Conservation (phyloP, 2,329 filamentous ascomycete genomes). For the Monosporascus sp. region DNA sequence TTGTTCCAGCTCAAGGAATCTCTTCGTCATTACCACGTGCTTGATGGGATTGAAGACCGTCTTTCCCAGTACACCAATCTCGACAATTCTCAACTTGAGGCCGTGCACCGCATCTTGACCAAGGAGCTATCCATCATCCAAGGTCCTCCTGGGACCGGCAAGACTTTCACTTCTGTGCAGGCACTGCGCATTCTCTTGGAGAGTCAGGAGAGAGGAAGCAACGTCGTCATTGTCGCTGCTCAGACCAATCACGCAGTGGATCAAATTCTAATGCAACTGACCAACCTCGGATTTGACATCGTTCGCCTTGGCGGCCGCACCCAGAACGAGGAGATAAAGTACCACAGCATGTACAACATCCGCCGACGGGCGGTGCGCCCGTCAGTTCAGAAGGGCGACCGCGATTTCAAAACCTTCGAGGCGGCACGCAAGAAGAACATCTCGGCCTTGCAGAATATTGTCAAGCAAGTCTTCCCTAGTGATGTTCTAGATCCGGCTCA, state of each 20-base stretch:
- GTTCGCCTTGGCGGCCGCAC: constrained; percentile 62
- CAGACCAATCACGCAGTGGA: constrained; percentile 92
- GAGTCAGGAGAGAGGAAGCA: constrained; percentile 50
- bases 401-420: constrained; percentile 22
- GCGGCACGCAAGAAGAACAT: constrained; percentile 22
- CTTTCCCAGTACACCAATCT: constrained; percentile 38
- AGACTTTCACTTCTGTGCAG: constrained; percentile 76
- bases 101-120: constrained; percentile 65
- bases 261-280: constrained; percentile 65
- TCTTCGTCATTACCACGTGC: constrained; percentile 15
- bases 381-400: constrained; percentile 9
- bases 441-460: constrained; percentile 35
- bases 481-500: constrained; percentile 48
- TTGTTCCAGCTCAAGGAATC: constrained; percentile 14
- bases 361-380: constrained; percentile 27
- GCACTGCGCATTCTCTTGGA: constrained; percentile 62
- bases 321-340: constrained; percentile 59
- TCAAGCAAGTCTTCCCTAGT: constrained; percentile 33
- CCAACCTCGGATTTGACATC: constrained; percentile 50
- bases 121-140: constrained; percentile 73
- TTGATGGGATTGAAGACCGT: constrained; percentile 18
- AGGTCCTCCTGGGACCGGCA: constrained; percentile 71
- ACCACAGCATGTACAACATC: constrained; percentile 62
- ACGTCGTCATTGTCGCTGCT: constrained; percentile 73
- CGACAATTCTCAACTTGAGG: constrained; percentile 66